Base-by-base conservation (phyloP, 805 yeast species). In the Wickerhamomyces tratensis region DNA sequence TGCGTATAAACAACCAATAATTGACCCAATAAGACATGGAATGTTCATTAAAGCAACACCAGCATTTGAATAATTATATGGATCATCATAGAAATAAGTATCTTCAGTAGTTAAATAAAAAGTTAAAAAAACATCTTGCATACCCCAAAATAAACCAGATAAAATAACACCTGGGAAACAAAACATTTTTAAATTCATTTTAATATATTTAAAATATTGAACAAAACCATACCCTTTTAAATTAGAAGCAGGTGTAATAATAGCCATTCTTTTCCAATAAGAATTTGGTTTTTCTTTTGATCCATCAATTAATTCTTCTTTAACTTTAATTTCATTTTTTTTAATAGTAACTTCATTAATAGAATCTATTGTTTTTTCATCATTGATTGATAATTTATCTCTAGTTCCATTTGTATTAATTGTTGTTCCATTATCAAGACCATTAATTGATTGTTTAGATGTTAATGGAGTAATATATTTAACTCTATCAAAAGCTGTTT, bases 11-110 rank as follows among this genome's bases (percentile, higher is more conserved):
- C 85, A 79, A 5, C 86, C 86, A 45, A 80, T 64, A 29, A 76
- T 57, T 2, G 86, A 82, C 38, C 86, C 86, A 40, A 78, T 70
- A 36, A 78, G 63, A 43, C 81, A 72, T 0, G 91, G 88, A 25
- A 83, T 68, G 51, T 83, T 82, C 88, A 83, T 82, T 36, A 83
- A 54, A 0, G 87, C 88, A 26, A 84, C 86, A 34, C 79, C 84
- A 6, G 73, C 69, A 49, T 79, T 71, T 13, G 78, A 67, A 53
- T 80, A 81, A 58, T 74, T 73, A 70, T 76, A 83, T 10, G 93
- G 91, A 0, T 71, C 69, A 43, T 71, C 79, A 41, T 77, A 76
- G 63, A 77, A 83, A 48, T 68, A 65, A 43, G 79, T 79, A 46
- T 82, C 88, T 56, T 82, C 85, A 10, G 85, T 75, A 3, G 89